Evolutionary conservation across 169 alveolate genomes (phyloP).

Genomic region (Eimeria nieschulzi): DNA sequence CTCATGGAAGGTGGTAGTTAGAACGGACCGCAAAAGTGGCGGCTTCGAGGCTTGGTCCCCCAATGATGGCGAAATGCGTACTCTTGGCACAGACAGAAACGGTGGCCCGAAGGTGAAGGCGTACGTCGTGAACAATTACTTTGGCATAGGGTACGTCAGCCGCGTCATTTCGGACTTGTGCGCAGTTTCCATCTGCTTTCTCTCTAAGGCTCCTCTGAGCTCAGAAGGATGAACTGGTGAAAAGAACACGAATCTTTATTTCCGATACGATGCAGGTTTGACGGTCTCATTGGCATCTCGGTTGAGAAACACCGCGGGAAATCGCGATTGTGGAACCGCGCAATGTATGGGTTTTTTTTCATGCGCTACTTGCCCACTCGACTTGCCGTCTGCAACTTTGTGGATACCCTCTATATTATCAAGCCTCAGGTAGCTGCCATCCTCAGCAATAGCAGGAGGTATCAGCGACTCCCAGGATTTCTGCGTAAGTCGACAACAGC

Average conservation of each 20-base stretch:
- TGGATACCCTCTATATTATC: background rate
- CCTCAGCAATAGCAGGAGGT: background rate
- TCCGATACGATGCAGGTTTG: conserved; percentile 13
- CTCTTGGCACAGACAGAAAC: background rate
- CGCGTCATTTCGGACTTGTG: background rate
- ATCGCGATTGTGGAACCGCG: conserved; percentile 54
- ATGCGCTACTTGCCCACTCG: background rate
- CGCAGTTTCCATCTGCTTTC: background rate
- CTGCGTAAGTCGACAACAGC: background rate
- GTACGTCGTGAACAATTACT: background rate
- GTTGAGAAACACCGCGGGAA: conserved; percentile 39
- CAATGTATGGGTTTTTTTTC: conserved; percentile 18
- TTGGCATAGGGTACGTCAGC: conserved; percentile 46
- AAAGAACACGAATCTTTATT: too few relatives aligned
- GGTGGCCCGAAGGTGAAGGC: background rate
- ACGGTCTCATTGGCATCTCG: conserved; percentile 1
- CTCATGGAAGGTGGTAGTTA: background rate
- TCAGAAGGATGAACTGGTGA: too few relatives aligned
- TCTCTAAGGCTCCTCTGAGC: background rate
- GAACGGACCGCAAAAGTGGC: conserved; percentile 4
- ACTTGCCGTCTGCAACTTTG: background rate
- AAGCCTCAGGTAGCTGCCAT: background rate
- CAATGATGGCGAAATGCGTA: background rate
- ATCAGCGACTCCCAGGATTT: background rate
- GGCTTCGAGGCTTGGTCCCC: background rate